Base-by-base conservation (phyloP, 371 early-diverging fungal species). In the Circinella minor region DNA sequence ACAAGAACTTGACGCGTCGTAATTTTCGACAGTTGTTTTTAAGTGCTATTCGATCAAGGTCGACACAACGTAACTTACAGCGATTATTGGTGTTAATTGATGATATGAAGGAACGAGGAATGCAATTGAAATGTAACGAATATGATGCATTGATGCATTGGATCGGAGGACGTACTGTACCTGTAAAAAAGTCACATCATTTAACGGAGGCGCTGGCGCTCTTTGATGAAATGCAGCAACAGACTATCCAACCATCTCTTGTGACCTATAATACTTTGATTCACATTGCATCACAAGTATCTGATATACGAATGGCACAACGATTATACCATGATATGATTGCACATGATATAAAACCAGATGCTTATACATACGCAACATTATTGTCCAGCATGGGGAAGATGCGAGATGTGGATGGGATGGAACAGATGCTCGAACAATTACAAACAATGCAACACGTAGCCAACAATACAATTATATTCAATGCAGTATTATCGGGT, bases 241-340 rank as follows among this genome's bases (percentile, higher is more conserved):
- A 57, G 17, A 62, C 72, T 4, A 64, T 79, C 39, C 62, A 70
- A 60, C 81, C 82, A 0, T 61, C 69, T 0, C 51, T 78, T 1
- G 67, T 74, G 5, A 78, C 79, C 0, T 82, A 77, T 62, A 85
- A 85, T 54, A 79, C 74, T 3, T 65, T 85, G 6, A 82, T 85
- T 55, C 73, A 78, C 43, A 77, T 82, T 51, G 85, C 85, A 47
- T 74, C 79, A 1, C 71, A 78, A 48, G 47, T 79, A 1, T 66
- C 72, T n/a, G 85, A 85, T 55, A 55, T 81, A 8, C 68, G 77
- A 6, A 81, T 80, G 38, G 81, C 85, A 14, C 82, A 85, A 55
- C 81, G 78, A 27, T 70, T 85, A 15, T 85, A 85, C 71, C 77
- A 82, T 55, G 80, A 79, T 17, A 82, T 85, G 82, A 43, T 79